phyloP scores from a whole-genome alignment of 176 grass and related monocot species.

The Aegilops umbellulata region DNA sequence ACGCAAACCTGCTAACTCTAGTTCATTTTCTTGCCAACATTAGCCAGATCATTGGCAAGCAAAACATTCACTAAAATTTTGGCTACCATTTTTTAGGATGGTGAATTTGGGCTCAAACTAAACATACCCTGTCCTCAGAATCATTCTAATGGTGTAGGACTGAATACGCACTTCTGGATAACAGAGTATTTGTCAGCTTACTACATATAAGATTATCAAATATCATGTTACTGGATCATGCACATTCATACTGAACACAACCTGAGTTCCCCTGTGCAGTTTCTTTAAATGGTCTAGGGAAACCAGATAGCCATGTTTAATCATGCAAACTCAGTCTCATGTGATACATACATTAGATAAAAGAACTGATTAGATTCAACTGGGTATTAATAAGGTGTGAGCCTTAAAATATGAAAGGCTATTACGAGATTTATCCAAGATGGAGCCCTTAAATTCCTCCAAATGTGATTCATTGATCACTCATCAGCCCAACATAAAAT shows the following conservation, averaged over 20 bases:
- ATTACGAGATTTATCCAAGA: background rate
- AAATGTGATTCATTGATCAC: background rate
- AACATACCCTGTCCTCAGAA: background rate
- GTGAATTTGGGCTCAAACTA: background rate
- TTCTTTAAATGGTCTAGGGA: conserved; percentile 1
- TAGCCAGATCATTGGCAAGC: background rate
- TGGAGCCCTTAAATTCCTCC: background rate
- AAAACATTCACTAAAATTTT: background rate
- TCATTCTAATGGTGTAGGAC: background rate
- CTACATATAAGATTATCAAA: background rate
- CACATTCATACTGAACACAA: background rate
- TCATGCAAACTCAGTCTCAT: background rate
- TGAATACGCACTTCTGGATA: background rate
- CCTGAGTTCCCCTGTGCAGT: background rate
- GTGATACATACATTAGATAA: background rate
- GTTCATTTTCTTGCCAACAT: background rate
- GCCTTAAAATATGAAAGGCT: background rate
- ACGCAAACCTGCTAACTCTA: background rate
- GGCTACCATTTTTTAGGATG: background rate
- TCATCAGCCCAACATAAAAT: background rate
- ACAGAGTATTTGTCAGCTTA: background rate
- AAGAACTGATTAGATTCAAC: background rate
- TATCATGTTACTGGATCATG: background rate
- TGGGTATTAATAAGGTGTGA: background rate
- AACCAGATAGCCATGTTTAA: background rate